Percentiles rank a stretch among this genome's conserved stretches.
Evolutionary conservation across 2,329 filamentous ascomycete species (phyloP).

Genomic region (Ophiocordyceps polyrhachis-furcata): DNA sequence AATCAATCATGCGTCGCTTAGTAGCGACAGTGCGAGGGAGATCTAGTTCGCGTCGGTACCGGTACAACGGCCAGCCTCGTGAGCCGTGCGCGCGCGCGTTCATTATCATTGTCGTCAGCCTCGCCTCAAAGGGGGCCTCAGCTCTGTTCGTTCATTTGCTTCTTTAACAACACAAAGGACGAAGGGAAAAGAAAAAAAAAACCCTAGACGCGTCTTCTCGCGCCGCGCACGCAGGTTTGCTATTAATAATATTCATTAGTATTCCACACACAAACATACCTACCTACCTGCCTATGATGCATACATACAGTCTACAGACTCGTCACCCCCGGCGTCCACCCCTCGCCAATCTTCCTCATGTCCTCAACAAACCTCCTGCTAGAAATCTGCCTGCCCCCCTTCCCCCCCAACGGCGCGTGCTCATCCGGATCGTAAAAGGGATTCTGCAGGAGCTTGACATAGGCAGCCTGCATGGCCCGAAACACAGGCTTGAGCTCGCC

Average conservation of each 20-base stretch:
- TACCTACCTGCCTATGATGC: too few species aligned
- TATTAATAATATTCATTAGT: too few species aligned
- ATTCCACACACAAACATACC: too few species aligned
- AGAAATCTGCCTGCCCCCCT: constrained; percentile 51
- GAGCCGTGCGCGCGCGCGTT: not conserved
- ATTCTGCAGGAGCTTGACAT: constrained; percentile 75
- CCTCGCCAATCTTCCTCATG: constrained; percentile 68
- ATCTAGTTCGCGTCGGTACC: not conserved
- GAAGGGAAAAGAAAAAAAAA: too few species aligned
- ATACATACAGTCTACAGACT: constrained; percentile 22
- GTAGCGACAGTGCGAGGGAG: not conserved
- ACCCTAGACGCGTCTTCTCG: too few species aligned
- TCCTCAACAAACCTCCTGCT: constrained; percentile 67
- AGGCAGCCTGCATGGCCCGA: constrained; percentile 79
- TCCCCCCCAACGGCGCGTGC: constrained; percentile 40
- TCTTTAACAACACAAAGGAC: too few species aligned
- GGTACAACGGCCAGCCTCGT: not conserved
- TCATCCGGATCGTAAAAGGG: constrained; percentile 89
- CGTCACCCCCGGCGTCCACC: constrained; percentile 59
- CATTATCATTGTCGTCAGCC: too few species aligned
- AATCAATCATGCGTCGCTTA: too few species aligned
- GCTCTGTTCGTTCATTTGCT: too few species aligned
- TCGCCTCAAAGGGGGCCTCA: not conserved
- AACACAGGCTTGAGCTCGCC: constrained; percentile 86
- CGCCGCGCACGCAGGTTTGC: too few species aligned